Evolutionary conservation across 495 filamentous ascomycete species (phyloP).

Genomic region (Thermothielavioides terrestris): DNA sequence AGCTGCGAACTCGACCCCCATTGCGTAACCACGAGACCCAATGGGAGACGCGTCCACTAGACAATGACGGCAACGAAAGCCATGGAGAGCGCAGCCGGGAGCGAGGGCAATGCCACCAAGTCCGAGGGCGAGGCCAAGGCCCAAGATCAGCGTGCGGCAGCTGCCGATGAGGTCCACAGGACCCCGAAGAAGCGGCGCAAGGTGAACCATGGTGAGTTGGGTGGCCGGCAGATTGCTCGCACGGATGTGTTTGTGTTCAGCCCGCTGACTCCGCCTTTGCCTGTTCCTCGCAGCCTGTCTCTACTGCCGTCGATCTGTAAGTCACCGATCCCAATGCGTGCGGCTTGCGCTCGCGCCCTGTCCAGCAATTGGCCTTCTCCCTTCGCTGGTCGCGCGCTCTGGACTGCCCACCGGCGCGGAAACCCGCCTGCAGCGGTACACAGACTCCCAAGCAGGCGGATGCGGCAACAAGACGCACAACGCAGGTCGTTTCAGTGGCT

Average conservation of each 20-base stretch:
- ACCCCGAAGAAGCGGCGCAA: constrained; percentile 95
- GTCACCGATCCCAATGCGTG: constrained; percentile 35
- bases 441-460: neutral
- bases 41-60: constrained; percentile 36
- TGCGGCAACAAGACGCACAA: constrained; percentile 10
- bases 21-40: constrained; percentile 44
- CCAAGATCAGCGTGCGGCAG: constrained; percentile 36
- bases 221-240: no score
- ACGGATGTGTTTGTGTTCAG: constrained; percentile 25
- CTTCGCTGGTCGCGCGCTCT: neutral
- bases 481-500: constrained; percentile 22
- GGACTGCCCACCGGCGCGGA: constrained; percentile 3
- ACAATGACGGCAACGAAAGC: constrained; percentile 33
- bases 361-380: constrained; percentile 20
- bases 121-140: constrained; percentile 38
- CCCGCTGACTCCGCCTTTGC: constrained; percentile 17
- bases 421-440: constrained; percentile 7
- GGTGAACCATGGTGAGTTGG: constrained; percentile 90
- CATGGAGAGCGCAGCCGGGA: constrained; percentile 42
- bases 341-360: constrained; percentile 20
- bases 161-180: constrained; percentile 39
- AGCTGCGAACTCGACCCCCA: constrained; percentile 39
- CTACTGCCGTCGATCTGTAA: constrained; percentile 98
- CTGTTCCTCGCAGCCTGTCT: constrained; percentile 69
- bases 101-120: constrained; percentile 43